phyloP scores from a whole-genome alignment of 2,329 filamentous ascomycete genomes.

The Pseudogymnoascus sp. region DNA sequence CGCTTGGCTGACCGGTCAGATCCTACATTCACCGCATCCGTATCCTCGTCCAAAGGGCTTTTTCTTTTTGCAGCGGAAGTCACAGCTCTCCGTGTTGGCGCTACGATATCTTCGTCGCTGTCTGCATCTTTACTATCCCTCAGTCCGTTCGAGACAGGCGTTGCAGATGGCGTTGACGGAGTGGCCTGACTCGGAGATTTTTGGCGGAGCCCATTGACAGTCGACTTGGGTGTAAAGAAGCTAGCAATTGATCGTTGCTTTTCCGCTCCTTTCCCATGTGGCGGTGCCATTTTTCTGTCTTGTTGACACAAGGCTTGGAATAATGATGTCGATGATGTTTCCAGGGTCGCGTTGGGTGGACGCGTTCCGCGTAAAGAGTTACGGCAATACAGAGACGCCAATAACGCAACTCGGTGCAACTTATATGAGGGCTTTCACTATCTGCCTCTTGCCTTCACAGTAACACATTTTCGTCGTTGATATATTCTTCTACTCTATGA shows the following conservation, averaged over 20 bases:
- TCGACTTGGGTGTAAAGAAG: constrained; percentile 64
- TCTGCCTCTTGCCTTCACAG: background rate
- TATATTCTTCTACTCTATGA: background rate
- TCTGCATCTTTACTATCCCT: constrained; percentile 24
- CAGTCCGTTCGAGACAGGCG: constrained; percentile 9
- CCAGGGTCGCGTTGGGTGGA: constrained; percentile 12
- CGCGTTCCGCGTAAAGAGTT: constrained; percentile 15
- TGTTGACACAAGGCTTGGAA: background rate
- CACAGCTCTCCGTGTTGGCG: constrained; percentile 14
- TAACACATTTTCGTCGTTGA: background rate
- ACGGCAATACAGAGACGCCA: background rate
- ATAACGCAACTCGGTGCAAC: background rate
- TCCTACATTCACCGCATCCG: constrained; percentile 36
- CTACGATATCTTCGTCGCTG: constrained; percentile 22
- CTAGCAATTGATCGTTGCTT: constrained; percentile 79
- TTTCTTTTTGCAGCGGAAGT: constrained; percentile 35
- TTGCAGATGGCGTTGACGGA: constrained; percentile 27
- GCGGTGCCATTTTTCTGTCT: constrained; percentile 21
- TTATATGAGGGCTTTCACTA: no score
- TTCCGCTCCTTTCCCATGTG: constrained; percentile 19
- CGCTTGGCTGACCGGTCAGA: constrained; percentile 38
- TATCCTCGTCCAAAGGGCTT: constrained; percentile 43
- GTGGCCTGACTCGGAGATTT: constrained; percentile 27
- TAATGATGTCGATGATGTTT: constrained; percentile 5
- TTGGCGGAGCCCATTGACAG: constrained; percentile 37